Base-by-base conservation (phyloP, 2,329 filamentous ascomycete species). In the Neofusicoccum ribis region DNA sequence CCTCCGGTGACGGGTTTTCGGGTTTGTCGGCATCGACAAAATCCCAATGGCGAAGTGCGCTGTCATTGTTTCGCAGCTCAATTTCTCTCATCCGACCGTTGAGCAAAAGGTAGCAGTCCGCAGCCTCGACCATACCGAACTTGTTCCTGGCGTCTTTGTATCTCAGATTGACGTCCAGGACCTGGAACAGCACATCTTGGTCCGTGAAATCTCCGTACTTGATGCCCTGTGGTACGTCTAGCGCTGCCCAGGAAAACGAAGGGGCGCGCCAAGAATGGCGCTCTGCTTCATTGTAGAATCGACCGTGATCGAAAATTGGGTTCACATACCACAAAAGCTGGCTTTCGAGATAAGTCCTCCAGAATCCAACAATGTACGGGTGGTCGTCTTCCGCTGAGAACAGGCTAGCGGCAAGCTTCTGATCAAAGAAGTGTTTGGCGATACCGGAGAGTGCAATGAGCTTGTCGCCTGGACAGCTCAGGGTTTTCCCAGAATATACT, bases 241-340 rank as follows among this genome's bases (percentile, higher is more conserved):
- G 47, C 7, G 69, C 44, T 1, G 68, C 70, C 70, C 70, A 72
- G 0, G 70, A 71, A 6, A 68, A 72, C 1, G 70, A 71, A 2
- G 70, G 70, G 1, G 67, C 68, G 36, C 68, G 46, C 3, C 50
- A 44, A 3, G 34, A 12, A 3, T 62, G 6, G 37, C 63, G 37
- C 7, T 65, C 60, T 17, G 23, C 44, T 1, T 20, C 23, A 31
- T 68, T 67, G 2, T 68, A 31, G 17, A 49, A 66, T 5, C 34
- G 5, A 0, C 58, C 65, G n/a, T 67, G 37, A 17, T 66, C 37
- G 49, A 60, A 67, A 0, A 49, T 12, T 5, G 46, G 37, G 11
- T 51, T 17, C 6, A 50, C 37, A 6, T 11, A 15, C 47, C 59
- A 41, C 6, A 62, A 34, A 7, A 72, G 62, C 39, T 72, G 70